These are phyloP conservation scores for Syncephalis plumigaleata DNA, from an alignment of 371 early-diverging fungal genomes.

Conservation along the genomic window DNA sequence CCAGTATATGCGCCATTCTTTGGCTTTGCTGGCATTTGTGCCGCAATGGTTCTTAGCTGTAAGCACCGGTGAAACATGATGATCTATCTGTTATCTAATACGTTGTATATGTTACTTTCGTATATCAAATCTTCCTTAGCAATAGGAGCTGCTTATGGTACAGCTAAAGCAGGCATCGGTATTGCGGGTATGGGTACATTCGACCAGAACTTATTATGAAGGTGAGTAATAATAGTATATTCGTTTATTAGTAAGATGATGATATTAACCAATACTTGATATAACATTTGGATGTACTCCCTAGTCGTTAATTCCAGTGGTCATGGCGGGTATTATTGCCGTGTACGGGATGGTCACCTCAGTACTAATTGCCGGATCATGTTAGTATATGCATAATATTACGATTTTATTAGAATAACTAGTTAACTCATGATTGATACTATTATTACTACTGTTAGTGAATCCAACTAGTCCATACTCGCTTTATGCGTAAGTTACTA, in stretches of 20 bases:
- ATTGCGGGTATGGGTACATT: constrained; percentile 90
- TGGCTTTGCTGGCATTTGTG: constrained; percentile 42
- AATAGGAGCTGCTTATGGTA: constrained; percentile 94
- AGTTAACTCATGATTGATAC: constrained; percentile 2
- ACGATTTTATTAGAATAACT: constrained; percentile 3
- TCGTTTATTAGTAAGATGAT: no score
- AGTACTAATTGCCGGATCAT: constrained; percentile 71
- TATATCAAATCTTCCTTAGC: constrained; percentile 31
- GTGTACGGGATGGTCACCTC: constrained; percentile 94
- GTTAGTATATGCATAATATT: constrained; percentile 36
- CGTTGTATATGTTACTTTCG: neutral
- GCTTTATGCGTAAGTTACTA: constrained; percentile 9
- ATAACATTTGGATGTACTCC: no score
- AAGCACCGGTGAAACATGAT: constrained; percentile 6
- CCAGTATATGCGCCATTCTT: constrained; percentile 45
- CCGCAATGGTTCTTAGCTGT: constrained; percentile 45
- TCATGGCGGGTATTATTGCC: constrained; percentile 98
- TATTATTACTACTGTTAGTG: constrained; percentile 12
- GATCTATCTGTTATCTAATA: neutral
- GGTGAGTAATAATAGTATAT: no score
- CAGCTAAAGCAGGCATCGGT: constrained; percentile 93
- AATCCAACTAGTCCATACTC: constrained; percentile 7
- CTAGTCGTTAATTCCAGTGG: constrained; percentile 71
- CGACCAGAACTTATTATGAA: constrained; percentile 89
- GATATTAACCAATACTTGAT: no score